Percentiles rank a stretch among this genome's conserved stretches.
phyloP scores from a whole-genome alignment of 148 eudicot genomes.

The Chenopodium formosanum region DNA sequence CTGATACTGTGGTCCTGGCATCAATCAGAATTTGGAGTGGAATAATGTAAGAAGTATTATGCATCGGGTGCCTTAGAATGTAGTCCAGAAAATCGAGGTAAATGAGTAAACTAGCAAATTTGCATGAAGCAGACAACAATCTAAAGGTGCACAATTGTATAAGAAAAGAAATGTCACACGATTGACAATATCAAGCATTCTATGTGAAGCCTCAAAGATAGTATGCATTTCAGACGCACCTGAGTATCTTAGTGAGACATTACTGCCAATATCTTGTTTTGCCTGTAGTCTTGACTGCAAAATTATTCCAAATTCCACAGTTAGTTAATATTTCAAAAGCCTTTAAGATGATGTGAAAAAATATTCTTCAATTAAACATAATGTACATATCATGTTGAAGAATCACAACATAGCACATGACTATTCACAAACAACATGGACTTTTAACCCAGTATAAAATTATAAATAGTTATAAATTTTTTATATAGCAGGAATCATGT shows the following conservation, averaged over 20 bases:
- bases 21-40: background rate
- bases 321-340: background rate
- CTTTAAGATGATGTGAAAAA: background rate
- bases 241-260: conserved; percentile 59
- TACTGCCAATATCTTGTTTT: conserved; percentile 85
- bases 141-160: too few relatives aligned
- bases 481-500: background rate
- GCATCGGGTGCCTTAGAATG: background rate
- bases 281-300: conserved; percentile 96
- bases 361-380: background rate
- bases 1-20: background rate
- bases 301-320: background rate
- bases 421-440: background rate
- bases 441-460: background rate
- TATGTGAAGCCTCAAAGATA: background rate
- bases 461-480: too few relatives aligned
- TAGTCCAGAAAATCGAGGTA: background rate
- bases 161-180: background rate
- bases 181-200: background rate
- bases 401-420: background rate
- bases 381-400: too few relatives aligned
- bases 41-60: background rate
- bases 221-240: conserved; percentile 39
- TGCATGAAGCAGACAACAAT: background rate
- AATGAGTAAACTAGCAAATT: background rate